Evolutionary conservation across 139 green algal genomes (phyloP).

Genomic region (Chlamydomonas eustigma): DNA sequence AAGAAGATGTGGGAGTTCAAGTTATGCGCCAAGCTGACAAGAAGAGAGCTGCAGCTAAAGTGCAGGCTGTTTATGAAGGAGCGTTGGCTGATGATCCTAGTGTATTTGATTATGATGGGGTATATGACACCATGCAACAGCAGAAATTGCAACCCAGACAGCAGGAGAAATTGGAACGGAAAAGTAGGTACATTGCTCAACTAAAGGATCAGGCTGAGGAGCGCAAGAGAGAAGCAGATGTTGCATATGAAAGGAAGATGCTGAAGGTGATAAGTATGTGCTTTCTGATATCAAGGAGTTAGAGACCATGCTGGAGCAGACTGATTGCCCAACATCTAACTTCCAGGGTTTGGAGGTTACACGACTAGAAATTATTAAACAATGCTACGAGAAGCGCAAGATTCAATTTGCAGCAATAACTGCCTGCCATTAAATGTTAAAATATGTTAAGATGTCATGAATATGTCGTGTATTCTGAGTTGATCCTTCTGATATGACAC

Average conservation of each 20-base stretch:
- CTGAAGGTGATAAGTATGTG: slow-evolving; percentile 41
- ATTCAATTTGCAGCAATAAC: no score
- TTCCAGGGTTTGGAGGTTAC: no score
- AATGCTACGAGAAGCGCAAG: neutral
- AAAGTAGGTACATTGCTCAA: slow-evolving; percentile 68
- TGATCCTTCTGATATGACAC: no score
- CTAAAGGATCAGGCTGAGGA: slow-evolving; percentile 51
- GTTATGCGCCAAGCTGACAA: slow-evolving; percentile 62
- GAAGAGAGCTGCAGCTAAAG: slow-evolving; percentile 58
- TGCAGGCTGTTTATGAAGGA: slow-evolving; percentile 66
- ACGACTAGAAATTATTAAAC: no score
- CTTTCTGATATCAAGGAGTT: no score
- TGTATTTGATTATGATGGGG: slow-evolving; percentile 92
- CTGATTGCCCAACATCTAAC: no score
- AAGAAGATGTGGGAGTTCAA: slow-evolving; percentile 48
- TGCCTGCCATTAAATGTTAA: no score
- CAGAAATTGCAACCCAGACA: slow-evolving; percentile 48
- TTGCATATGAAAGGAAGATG: slow-evolving; percentile 70
- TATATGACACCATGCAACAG: slow-evolving; percentile 81
- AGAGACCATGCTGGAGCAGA: no score
- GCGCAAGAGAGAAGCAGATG: slow-evolving; percentile 79
- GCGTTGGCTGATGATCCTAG: slow-evolving; percentile 84
- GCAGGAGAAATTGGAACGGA: slow-evolving; percentile 54
- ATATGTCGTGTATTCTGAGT: no score
- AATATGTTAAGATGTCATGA: no score